phyloP scores from a whole-genome alignment of 345 rosid genomes.

The Syzygium grande region DNA sequence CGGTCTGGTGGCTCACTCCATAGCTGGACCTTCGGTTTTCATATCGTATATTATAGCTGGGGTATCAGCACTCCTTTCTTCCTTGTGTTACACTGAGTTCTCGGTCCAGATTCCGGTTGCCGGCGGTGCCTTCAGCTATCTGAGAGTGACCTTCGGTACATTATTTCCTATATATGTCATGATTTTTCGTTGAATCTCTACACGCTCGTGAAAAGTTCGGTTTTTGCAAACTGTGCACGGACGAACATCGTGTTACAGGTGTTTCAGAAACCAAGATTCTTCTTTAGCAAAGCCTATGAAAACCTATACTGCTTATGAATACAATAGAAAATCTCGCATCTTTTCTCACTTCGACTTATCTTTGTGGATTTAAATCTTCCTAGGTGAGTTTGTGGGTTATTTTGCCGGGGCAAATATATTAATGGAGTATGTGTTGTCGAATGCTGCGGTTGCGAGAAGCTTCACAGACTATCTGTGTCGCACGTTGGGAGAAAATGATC shows the following conservation, averaged over 20 bases:
- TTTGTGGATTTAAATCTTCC: background rate
- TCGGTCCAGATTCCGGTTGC: slow-evolving; percentile 93
- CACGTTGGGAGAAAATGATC: slow-evolving; percentile 46
- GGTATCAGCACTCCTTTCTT: slow-evolving; percentile 76
- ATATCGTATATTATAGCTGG: slow-evolving; percentile 79
- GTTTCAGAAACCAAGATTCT: background rate
- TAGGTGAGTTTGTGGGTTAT: slow-evolving; percentile 86
- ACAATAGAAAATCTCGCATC: background rate
- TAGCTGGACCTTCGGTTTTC: slow-evolving; percentile 80
- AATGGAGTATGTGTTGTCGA: slow-evolving; percentile 90
- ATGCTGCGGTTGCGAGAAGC: slow-evolving; percentile 87
- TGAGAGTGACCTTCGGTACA: slow-evolving; percentile 89
- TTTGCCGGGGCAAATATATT: slow-evolving; percentile 87
- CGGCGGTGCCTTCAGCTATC: slow-evolving; percentile 93
- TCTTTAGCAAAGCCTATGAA: background rate
- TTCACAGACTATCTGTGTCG: slow-evolving; percentile 74
- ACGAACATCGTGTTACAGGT: background rate
- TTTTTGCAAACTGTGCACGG: background rate
- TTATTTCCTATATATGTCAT: background rate
- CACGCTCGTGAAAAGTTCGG: background rate
- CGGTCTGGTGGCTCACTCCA: slow-evolving; percentile 50
- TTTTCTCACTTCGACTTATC: background rate
- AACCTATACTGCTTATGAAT: background rate
- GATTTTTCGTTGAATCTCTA: background rate
- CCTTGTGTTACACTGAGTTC: slow-evolving; percentile 91